Evolutionary conservation across 495 filamentous ascomycete species (phyloP), one percentile per base, ranked within the genome.

Genomic region (Aspergillus indologenus): DNA sequence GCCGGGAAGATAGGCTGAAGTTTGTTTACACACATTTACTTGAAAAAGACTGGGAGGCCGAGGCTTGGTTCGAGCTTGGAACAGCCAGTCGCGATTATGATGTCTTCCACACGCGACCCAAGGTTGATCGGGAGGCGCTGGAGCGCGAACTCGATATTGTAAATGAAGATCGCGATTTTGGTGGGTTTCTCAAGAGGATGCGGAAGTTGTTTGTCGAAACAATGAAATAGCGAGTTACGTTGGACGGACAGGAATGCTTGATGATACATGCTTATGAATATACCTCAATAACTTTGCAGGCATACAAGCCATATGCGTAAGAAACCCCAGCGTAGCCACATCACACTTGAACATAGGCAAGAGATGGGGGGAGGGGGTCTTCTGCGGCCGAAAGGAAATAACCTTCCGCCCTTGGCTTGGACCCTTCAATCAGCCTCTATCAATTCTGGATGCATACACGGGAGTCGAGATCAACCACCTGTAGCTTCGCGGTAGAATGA

Each of bases 401-500:
- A 8, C 34, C 12, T 40, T 40, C 12, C 34, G 12, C 26, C 26
- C 3, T 40, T 2, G 12, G 34, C 12, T 40, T 6, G 12, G 12
- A 14, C 34, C 12, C 2, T 14, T 40, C 12, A 40, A 14, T 40
- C 12, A 15, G 34, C 34, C 12, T 40, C 12, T 9, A 14, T 40
- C 12, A 15, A 40, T 11, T 29, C 31, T 45, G 14, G 62, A 60
- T 61, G 59, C 60, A 53, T 53, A 51, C 61, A 57, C 42, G 34
- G 7, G 19, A 3, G 26, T 40, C 5, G 14, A 21, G 15, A n/a
- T 67, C 64, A 91, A 57, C 83, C 85, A 11, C 90, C 90, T 29
- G 87, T 90, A 54, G 95, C 93, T 74, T 98, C 94, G 40, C 94
- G 80, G 69, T 98, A 98, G 71, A 98, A 95, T 7, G 85, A 83